Base-by-base conservation (phyloP, 768 basidiomycete genomes). In the Cystofilobasidium capitatum region DNA sequence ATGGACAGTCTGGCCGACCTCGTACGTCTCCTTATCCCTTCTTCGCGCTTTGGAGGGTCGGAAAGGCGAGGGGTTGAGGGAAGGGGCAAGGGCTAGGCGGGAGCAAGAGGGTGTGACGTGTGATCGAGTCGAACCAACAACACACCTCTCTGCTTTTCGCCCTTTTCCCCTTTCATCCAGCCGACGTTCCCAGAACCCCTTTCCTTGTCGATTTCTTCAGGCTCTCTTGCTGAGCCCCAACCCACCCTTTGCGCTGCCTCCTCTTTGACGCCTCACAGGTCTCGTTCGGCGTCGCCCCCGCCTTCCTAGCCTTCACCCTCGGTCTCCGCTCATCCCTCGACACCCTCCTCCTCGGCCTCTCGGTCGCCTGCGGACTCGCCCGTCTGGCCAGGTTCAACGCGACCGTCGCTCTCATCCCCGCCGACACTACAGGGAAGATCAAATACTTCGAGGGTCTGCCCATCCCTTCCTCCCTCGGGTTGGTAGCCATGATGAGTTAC, bases 351-450 rank as follows among this genome's bases (percentile, higher is more conserved):
- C 82, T 99, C 54, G 85, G 92, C 17, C 83, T 84, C 61, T 99
- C 97, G 77, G 91, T 96, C 72, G 97, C 94, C 75, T 90, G 88
- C 79, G 96, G 96, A 40, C 84, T 99, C 62, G 96, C 96, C 24
- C 87, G 96, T 59, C 86, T 99, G 39, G 96, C 96, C 13, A 86
- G 96, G 47, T 99, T 97, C 83, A 99, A 99, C 77, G 96, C 94
- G 12, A 99, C 96, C 0, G 94, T 96, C 66, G 96, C 96, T 3
- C 80, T 91, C 49, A 82, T 96, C 31, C 94, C 94, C 1, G 93
- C 92, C 77, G 88, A 92, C 75, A 78, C 77, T 9, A 82, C 81
- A 36, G 94, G 96, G 66, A 98, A 97, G 76, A 82, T 88, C 20
- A 86, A 86, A 73, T 98, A 93, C 80, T 99, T 98, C 76, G 96